Base-by-base conservation (phyloP, 2,329 filamentous ascomycete species). In the Neodidymelliopsis sp. region DNA sequence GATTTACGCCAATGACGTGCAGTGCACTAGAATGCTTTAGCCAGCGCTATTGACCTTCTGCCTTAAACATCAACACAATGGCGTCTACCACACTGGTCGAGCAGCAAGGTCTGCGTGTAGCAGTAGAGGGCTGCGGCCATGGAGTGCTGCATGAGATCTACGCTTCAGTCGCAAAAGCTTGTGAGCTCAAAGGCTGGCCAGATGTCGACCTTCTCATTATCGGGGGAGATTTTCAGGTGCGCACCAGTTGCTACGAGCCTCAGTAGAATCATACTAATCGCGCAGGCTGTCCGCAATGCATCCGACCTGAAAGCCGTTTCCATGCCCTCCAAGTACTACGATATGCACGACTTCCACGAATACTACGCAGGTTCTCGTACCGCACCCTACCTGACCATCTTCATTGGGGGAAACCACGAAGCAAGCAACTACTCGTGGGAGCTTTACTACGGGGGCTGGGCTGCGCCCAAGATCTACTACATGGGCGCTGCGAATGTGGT, bases 391-490 rank as follows among this genome's bases (percentile, higher is more conserved):
- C 80, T 96, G 34, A 99, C 94, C 12, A 78, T 97, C 33, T 97
- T 97, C 74, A 86, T 96, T 39, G 92, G 87, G 31, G 94, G 94
- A 2, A 99, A 99, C 69, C 94, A 99, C 66, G 94, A 99, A 76
- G 93, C 94, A 0, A 89, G 89, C 65, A 91, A 89, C 39, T 86
- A 97, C 73, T 78, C 96, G 4, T 94, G 87, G 79, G 94, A 99
- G 74, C 82, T 99, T 0, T 96, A 90, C 76, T 96, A 97, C 69
- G 94, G 94, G 40, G 94, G 94, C 39, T 99, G 94, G 94, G 94
- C 91, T 5, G 93, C 93, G 6, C 91, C 91, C 7, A 96, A 94
- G 60, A 97, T 99, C 56, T 99, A 97, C 79, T 99, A 97, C 75
- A 82, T 97, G 71, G 94, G 94, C 37, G 90, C 91, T 24, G 91